A percentile compares a stretch with the other conserved stretches of the same genome.
These are phyloP conservation scores for Colletotrichum lupini DNA, from an alignment of 2,329 filamentous ascomycete genomes.

Conservation along the genomic window DNA sequence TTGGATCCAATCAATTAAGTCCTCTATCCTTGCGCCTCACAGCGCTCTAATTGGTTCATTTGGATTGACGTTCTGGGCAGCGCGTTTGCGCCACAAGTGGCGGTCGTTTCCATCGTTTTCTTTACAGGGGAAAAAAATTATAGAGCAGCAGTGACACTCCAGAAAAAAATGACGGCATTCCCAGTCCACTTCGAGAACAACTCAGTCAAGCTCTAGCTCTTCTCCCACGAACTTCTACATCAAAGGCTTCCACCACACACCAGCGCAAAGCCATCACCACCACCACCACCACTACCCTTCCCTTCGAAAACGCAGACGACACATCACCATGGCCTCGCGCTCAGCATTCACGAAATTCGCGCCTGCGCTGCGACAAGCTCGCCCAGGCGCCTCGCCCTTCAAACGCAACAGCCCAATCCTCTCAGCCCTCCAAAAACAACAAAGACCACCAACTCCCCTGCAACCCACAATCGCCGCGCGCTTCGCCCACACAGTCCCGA, in stretches of 20 bases:
- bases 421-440: slow-evolving; percentile 9
- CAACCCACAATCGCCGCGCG: slow-evolving; percentile 33
- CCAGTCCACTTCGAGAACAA: not conserved
- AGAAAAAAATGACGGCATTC: slow-evolving; percentile 29
- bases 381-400: slow-evolving; percentile 18
- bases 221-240: not conserved
- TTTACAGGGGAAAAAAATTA: not conserved
- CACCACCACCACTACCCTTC: not conserved
- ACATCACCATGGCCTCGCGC: slow-evolving; percentile 29
- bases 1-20: slow-evolving; percentile 10
- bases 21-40: not conserved
- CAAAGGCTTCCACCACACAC: not conserved
- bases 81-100: slow-evolving; percentile 9
- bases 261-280: not conserved
- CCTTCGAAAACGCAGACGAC: not conserved
- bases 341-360: slow-evolving; percentile 16
- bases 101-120: not conserved
- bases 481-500: slow-evolving; percentile 43
- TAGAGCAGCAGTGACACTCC: not conserved
- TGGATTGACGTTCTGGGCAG: not conserved
- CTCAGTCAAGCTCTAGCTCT: not conserved
- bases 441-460: not conserved
- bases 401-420: slow-evolving; percentile 2
- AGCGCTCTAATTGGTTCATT: too few species aligned
- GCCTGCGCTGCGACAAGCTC: slow-evolving; percentile 24